Evolutionary conservation across 2,329 filamentous ascomycete species (phyloP).

Genomic region (Sclerotinia glacialis): DNA sequence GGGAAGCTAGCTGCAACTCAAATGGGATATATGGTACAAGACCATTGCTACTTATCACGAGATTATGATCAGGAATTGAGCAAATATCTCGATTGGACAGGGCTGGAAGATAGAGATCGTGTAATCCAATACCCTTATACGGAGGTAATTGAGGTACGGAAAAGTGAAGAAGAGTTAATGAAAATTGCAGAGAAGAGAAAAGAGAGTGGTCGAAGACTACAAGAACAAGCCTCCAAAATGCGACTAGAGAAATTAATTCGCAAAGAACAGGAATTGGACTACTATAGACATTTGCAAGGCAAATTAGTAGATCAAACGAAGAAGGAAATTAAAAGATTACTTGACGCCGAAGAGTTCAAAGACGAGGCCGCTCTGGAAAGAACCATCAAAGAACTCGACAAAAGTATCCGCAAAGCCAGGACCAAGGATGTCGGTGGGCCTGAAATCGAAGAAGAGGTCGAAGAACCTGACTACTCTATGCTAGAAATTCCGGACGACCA

Average conservation of each 20-base stretch:
- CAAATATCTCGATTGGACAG: conserved; percentile 83
- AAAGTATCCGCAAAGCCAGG: conserved; percentile 81
- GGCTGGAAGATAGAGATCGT: conserved; percentile 82
- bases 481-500: conserved; percentile 88
- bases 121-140: conserved; percentile 92
- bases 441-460: conserved; percentile 73
- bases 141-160: conserved; percentile 85
- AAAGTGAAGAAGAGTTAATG: conserved; percentile 90
- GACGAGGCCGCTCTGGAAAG: conserved; percentile 85
- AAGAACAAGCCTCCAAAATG: conserved; percentile 97
- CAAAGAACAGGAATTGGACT: conserved; percentile 93
- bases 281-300: conserved; percentile 79
- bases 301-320: conserved; percentile 75
- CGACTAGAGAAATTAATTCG: conserved; percentile 89
- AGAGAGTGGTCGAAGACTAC: conserved; percentile 84
- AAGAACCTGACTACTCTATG: conserved; percentile 81
- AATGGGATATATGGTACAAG: conserved; percentile 79
- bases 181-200: conserved; percentile 90
- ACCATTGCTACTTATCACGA: conserved; percentile 85
- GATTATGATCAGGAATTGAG: conserved; percentile 78
- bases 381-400: conserved; percentile 83
- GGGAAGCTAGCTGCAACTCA: conserved; percentile 84
- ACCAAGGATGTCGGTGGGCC: conserved; percentile 89
- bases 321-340: conserved; percentile 81
- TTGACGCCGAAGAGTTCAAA: conserved; percentile 89